A percentile compares a stretch with the other conserved stretches of the same genome.
Evolutionary conservation across 306 rosid species (phyloP).

Genomic region (Casuarina cunninghamiana): DNA sequence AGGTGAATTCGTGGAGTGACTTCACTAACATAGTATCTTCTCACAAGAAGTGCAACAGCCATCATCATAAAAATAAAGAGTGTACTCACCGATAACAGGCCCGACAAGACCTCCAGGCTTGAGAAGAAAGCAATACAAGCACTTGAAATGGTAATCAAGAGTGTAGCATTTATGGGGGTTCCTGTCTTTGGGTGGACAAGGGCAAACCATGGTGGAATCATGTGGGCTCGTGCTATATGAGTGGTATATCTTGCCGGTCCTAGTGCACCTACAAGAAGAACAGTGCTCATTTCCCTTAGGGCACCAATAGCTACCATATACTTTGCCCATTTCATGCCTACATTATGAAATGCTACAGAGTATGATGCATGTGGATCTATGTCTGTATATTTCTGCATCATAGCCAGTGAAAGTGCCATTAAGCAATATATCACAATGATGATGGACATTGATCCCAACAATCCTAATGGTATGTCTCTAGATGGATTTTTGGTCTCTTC

Average conservation of each 20-base stretch:
- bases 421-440: slow-evolving; percentile 64
- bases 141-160: slow-evolving; percentile 47
- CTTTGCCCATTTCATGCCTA: slow-evolving; percentile 81
- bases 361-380: slow-evolving; percentile 59
- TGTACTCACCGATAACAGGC: slow-evolving; percentile 69
- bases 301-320: slow-evolving; percentile 74
- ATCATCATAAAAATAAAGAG: slow-evolving; percentile 73
- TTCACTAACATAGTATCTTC: slow-evolving; percentile 70
- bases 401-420: slow-evolving; percentile 68
- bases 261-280: slow-evolving; percentile 57
- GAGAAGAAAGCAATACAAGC: slow-evolving; percentile 63
- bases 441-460: slow-evolving; percentile 72
- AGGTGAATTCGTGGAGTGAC: slow-evolving; percentile 44
- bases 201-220: slow-evolving; percentile 84
- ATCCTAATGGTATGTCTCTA: slow-evolving; percentile 66
- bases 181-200: slow-evolving; percentile 77
- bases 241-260: slow-evolving; percentile 60
- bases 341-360: slow-evolving; percentile 59
- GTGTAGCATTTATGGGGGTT: slow-evolving; percentile 79
- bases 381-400: slow-evolving; percentile 76
- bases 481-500: slow-evolving; percentile 78
- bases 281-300: slow-evolving; percentile 73
- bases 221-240: slow-evolving; percentile 80
- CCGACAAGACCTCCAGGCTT: slow-evolving; percentile 53
- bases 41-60: slow-evolving; percentile 72